A percentile compares a stretch with the other conserved stretches of the same genome.
Conservation (phyloP, 2,329 filamentous ascomycete genomes). For the Fusarium hostae region DNA sequence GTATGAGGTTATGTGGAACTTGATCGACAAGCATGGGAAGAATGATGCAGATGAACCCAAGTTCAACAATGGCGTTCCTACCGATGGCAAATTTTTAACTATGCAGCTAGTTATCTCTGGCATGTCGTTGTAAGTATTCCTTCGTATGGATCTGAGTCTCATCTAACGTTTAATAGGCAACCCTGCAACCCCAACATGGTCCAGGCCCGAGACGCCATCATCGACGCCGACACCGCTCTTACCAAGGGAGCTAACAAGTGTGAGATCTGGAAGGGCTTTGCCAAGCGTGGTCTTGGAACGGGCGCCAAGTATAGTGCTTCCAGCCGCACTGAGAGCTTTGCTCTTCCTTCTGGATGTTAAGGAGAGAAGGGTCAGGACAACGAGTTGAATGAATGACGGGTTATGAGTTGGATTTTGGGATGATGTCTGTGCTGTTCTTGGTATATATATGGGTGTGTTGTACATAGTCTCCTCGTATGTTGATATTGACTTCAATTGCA, state of each 20-base stretch:
- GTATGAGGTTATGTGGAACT: constrained; percentile 68
- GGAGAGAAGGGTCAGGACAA: not conserved
- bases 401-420: not conserved
- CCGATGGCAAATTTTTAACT: constrained; percentile 62
- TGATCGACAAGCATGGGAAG: constrained; percentile 66
- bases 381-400: not conserved
- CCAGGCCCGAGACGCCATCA: constrained; percentile 63
- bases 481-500: not conserved
- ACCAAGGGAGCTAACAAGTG: constrained; percentile 63
- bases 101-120: constrained; percentile 65
- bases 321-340: constrained; percentile 49
- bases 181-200: constrained; percentile 67
- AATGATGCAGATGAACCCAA: constrained; percentile 55
- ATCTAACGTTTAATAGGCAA: constrained; percentile 49
- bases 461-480: not conserved
- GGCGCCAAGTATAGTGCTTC: constrained; percentile 47
- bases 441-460: not conserved
- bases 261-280: constrained; percentile 65
- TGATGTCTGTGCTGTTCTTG: not conserved
- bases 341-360: constrained; percentile 43
- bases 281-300: constrained; percentile 65
- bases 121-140: constrained; percentile 55
- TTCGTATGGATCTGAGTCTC: accelerated
- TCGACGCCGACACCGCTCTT: constrained; percentile 64
- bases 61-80: constrained; percentile 59